phyloP scores from a whole-genome alignment of 129 eudicot genomes.

The Pulicaria dysenterica region DNA sequence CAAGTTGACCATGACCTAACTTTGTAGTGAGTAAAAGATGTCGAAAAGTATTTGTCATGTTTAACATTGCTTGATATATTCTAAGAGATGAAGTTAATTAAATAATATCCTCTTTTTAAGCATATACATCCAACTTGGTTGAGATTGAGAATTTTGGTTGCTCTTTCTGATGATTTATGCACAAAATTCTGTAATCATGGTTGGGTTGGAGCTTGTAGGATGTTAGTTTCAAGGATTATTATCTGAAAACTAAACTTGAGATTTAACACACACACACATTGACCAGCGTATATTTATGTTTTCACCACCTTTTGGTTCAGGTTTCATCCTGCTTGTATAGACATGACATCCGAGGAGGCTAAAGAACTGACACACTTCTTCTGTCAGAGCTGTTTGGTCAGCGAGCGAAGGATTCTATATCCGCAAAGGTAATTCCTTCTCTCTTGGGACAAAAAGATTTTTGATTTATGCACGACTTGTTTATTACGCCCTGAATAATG shows the following conservation, averaged over 20 bases:
- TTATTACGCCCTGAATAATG: neutral
- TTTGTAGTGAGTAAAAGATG: no score
- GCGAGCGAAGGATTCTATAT: constrained; percentile 51
- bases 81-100: no score
- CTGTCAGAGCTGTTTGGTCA: constrained; percentile 56
- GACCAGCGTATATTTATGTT: no score
- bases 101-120: no score
- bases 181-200: no score
- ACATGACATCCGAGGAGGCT: constrained; percentile 69
- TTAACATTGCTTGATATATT: no score
- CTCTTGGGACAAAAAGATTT: neutral
- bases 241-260: neutral
- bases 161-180: no score
- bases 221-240: neutral
- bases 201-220: no score
- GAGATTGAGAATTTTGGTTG: no score
- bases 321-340: constrained; percentile 87
- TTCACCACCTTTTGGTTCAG: constrained; percentile 44
- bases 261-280: neutral
- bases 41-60: no score
- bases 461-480: neutral
- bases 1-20: no score
- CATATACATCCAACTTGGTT: no score
- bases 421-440: constrained; percentile 47
- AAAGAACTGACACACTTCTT: constrained; percentile 56